Base-by-base conservation (phyloP, 352 stramenopile species). In the Phytopythium mirpurense region DNA sequence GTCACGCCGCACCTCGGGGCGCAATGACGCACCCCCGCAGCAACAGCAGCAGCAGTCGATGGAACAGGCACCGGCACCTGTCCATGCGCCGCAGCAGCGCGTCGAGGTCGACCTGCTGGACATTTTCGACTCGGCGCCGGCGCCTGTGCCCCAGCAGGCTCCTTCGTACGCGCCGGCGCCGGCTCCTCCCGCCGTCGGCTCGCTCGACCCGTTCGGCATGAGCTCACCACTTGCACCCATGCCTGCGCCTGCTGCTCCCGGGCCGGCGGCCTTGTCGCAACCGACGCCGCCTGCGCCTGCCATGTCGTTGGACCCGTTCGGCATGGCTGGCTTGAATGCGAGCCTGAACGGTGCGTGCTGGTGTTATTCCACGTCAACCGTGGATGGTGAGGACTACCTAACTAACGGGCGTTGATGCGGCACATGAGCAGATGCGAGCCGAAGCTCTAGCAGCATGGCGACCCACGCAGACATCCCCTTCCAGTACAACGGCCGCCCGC, bases 71-170 rank as follows among this genome's bases (percentile, higher is more conserved):
- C 68, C 66, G 23, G 68, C 66, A 48, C 54, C 63, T 50, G 56
- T 56, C 10, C 60, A 64, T 26, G 61, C 54, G 31, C 70, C 65
- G 46, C 63, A 71, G 24, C 44, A 70, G 12, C 79, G 74, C 43
- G 73, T 83, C 2, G 76, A 92, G 61, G 73, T 93, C 41, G 86
- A 95, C 53, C 63, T 95, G 56, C 63, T 95, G 10, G 83, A 92
- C 51, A 93, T 95, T 48, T 94, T 94, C 52, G 83, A 92, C 27
- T 47, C 62, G 16, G 67, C 80, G 0, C 67, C 77, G 41, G 58
- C 68, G 10, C 63, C 60, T 57, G 58, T 60, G 12, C 60, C 48
- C 15, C 62, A 65, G 26, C 69, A 72, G 34, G 50, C 42, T 36
- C 63, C 62, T 10, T 62, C 59, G 24, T 70, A 61, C 42, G 55